These are phyloP conservation scores for Penicillium expansum DNA, from an alignment of 2,329 filamentous ascomycete species.

Conservation along the genomic window DNA sequence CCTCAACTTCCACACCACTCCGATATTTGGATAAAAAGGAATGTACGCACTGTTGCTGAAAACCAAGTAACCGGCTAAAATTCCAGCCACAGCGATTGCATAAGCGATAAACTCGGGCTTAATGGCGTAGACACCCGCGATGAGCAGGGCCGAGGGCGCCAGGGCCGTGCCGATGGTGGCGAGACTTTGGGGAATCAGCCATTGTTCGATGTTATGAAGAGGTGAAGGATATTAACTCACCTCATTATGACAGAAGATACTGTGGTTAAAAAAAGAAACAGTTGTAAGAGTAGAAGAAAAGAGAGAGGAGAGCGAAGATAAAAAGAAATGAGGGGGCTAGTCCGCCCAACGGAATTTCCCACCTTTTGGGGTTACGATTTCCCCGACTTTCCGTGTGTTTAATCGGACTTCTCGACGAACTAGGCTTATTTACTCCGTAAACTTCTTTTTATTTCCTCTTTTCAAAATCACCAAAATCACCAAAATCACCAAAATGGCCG, in stretches of 20 bases:
- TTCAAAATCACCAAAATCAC: conserved; percentile 10
- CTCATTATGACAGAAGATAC: conserved; percentile 26
- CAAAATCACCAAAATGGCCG: conserved; percentile 7
- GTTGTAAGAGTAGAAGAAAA: conserved; percentile 6
- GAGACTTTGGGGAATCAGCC: conserved; percentile 22
- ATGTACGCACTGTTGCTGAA: conserved; percentile 63
- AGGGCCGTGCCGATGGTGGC: conserved; percentile 74
- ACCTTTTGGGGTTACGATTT: conserved; percentile 18
- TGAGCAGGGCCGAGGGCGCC: conserved; percentile 74
- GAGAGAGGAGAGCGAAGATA: conserved; percentile 3
- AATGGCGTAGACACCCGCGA: conserved; percentile 72
- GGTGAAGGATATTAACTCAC: conserved; percentile 18
- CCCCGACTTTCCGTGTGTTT: conserved; percentile 6
- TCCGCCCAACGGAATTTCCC: conserved; percentile 21
- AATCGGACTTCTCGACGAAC: not conserved
- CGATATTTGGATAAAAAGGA: not conserved
- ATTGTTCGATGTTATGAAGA: conserved; percentile 4
- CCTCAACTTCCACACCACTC: not conserved
- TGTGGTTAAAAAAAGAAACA: not conserved
- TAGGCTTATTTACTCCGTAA: too few relatives aligned
- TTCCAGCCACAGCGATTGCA: conserved; percentile 64
- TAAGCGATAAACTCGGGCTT: conserved; percentile 75
- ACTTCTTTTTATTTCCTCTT: not conserved
- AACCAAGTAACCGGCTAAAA: conserved; percentile 69
- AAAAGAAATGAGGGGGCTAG: conserved; percentile 9